Evolutionary conservation across 495 filamentous ascomycete species (phyloP), one percentile per base, ranked within the genome.

Genomic region (Podospora comata): DNA sequence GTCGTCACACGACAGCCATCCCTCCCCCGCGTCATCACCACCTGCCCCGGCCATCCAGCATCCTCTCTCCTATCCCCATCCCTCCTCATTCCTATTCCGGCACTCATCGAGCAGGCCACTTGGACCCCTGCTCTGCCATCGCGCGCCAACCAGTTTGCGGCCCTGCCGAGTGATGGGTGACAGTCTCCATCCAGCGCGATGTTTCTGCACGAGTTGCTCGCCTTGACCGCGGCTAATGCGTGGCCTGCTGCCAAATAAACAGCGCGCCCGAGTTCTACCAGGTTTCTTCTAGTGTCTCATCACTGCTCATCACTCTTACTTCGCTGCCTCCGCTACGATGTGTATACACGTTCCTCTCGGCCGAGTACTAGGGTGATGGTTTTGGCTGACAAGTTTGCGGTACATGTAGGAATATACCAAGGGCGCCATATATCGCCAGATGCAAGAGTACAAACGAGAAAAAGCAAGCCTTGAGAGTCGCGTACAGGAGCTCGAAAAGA

Each of bases 361-460:
- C 68, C 70, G 63, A 73, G 64, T 34, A 30, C 59, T 65, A 64
- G 65, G 67, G 67, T 68, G 68, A 67, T 71, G 72, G 70, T 66
- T 58, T 75, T 75, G 77, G 74, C 74, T 78, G 74, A 79, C 77
- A 39, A 62, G 67, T 62, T 16, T 64, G 65, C 30, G 4, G 48
- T 26, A 28, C 26, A 68, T 61, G 67, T 77, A 99, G 95, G 88
- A 90, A 72, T 97, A 92, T 75, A 93, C 97, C 82, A 99, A 99
- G 79, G 95, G 97, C 84, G 95, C 95, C 67, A 97, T 99, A 75
- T 89, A 91, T 76, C 92, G 95, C 32, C 94, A 97, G 75, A 97
- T 99, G 94, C 89, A 91, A 72, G 96, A 98, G 77, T 97, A 93
- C 77, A 97, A 97, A 79, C 86, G 96, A 60, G 92, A 97, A 74